These are phyloP conservation scores for Ceratobasidium sp. DNA, from an alignment of 1,284 basidiomycete genomes.

Conservation along the genomic window DNA sequence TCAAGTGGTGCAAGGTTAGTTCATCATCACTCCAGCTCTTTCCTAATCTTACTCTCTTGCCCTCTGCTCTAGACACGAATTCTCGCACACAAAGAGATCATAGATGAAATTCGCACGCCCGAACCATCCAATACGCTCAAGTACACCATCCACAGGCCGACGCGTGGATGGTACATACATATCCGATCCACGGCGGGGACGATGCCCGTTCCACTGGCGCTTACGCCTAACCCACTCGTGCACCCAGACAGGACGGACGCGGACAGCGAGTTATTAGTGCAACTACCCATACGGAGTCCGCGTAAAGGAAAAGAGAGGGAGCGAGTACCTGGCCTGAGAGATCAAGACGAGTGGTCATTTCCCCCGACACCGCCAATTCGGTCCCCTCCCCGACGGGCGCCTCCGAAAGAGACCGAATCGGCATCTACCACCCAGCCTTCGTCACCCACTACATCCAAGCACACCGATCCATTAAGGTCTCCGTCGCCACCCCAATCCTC, in stretches of 20 bases:
- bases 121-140: constrained; percentile 9
- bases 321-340: not conserved
- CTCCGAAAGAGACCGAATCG: not conserved
- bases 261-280: constrained; percentile 28
- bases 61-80: constrained; percentile 20
- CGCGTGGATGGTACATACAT: constrained; percentile 42
- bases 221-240: constrained; percentile 14
- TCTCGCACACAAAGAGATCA: constrained; percentile 35
- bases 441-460: constrained; percentile 3
- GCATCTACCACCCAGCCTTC: constrained; percentile 13
- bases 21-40: not conserved
- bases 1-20: constrained; percentile 40
- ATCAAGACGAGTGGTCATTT: constrained; percentile 41
- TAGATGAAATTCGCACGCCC: constrained; percentile 36
- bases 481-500: constrained; percentile 21
- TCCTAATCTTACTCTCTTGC: not conserved
- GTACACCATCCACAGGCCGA: constrained; percentile 40
- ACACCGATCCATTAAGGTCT: constrained; percentile 34
- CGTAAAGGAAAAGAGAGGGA: constrained; percentile 20
- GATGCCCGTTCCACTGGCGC: not conserved
- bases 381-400: constrained; percentile 27
- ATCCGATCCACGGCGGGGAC: not conserved
- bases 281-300: not conserved
- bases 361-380: constrained; percentile 35
- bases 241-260: constrained; percentile 22